Evolutionary conservation across 768 basidiomycete species (phyloP), one percentile per base, ranked within the genome.

Genomic region (Filobasidium wieringae): DNA sequence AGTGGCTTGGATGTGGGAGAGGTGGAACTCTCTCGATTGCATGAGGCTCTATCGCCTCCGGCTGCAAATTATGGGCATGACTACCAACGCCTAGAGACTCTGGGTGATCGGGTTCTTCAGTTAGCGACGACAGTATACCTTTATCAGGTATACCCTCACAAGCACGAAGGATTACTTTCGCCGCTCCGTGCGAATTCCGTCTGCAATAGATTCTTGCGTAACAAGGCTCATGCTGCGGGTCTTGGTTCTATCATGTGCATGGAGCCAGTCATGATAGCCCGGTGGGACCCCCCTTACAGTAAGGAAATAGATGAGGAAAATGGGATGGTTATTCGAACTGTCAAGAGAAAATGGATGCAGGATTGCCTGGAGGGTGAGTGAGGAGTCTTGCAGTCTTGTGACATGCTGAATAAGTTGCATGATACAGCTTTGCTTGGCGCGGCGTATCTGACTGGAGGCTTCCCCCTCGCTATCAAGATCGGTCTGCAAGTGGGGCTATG

Each of bases 71-170:
- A 81, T 7, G 79, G 80, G 8, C 88, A 81, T 74, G 87, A 79
- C 72, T 92, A 91, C 62, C 87, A 93, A 66, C 81, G 87, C 0
- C 70, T 92, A 55, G 90, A 93, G 70, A 90, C 88, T 0, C 76
- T 92, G 7, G 90, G 90, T 8, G 90, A 93, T 66, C 81, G 84
- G 0, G 86, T 89, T 0, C 77, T 89, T 40, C 84, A 89, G 66
- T 72, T 91, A 26, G 80, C 82, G 50, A 82, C 82, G 3, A 85
- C 84, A 22, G 82, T 88, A 2, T 81, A 89, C 66, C 74, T 87
- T 4, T 84, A 84, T 74, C 87, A 85, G 75, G 81, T 79, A 61
- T 88, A 79, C 65, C 85, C 86, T 0, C 78, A 81, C 61, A 78
- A 83, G 24, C 86, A 91, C 64, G 90, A 93, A 77, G 89, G 90